A percentile compares a stretch with the other conserved stretches of the same genome.
phyloP scores from a whole-genome alignment of 1,139 yeast genomes.

The Zygotorulaspora mrakii region DNA sequence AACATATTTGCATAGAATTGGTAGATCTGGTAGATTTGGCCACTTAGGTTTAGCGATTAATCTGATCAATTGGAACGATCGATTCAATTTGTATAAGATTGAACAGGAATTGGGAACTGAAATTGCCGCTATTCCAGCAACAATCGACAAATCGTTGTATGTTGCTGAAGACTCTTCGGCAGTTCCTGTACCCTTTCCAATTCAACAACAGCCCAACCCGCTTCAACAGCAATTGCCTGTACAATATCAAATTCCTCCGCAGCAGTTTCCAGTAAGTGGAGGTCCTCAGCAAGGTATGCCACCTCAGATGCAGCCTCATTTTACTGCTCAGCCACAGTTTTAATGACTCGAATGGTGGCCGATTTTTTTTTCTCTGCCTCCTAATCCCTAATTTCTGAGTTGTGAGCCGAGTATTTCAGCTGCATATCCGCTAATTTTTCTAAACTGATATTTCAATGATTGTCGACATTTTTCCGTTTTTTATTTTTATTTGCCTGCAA shows the following conservation, averaged over 20 bases:
- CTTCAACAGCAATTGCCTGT: conserved; percentile 28
- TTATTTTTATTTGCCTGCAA: neutral
- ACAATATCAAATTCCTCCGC: conserved; percentile 23
- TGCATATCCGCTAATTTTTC: too few species aligned
- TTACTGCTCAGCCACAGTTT: conserved; percentile 16
- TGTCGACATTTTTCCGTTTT: neutral
- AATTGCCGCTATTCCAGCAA: conserved; percentile 91
- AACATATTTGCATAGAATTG: conserved; percentile 95
- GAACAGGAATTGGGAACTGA: conserved; percentile 98
- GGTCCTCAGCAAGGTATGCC: conserved; percentile 16
- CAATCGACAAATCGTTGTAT: conserved; percentile 80
- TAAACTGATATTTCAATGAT: neutral
- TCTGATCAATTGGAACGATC: conserved; percentile 94
- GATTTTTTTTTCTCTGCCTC: conserved; percentile 1
- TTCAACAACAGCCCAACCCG: conserved; percentile 42
- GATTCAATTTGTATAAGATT: conserved; percentile 87
- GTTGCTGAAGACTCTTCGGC: conserved; percentile 76
- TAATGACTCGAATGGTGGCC: conserved; percentile 3
- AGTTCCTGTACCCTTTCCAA: conserved; percentile 85
- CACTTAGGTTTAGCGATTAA: conserved; percentile 97
- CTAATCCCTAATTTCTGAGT: conserved; percentile 1
- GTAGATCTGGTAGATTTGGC: conserved; percentile 99
- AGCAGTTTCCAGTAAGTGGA: conserved; percentile 15
- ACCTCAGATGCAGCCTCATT: conserved; percentile 15
- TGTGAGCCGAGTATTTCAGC: too few species aligned